Evolutionary conservation across 2,329 filamentous ascomycete species (phyloP), one percentile per base, ranked within the genome.

Genomic region (Epichloe bromicola): DNA sequence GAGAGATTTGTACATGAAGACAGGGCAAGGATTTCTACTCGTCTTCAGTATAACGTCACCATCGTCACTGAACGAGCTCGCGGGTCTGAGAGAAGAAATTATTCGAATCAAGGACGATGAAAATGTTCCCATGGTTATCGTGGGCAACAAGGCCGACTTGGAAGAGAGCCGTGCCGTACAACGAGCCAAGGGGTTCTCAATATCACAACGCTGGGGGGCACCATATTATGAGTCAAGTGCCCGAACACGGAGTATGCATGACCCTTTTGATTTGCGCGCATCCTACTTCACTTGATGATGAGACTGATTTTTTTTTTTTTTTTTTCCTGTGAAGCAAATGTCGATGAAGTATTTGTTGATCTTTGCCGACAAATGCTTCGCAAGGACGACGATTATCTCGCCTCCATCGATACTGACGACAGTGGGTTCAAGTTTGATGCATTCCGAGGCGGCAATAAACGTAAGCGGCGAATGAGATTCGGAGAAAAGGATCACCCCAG

Each of bases 221-320:
- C 89, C 89, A 0, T 95, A 95, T 66, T 95, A 95, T 63, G 89
- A 95, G 70, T 85, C 89, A 37, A 91, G 86, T 56, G 89, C 89
- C 48, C 76, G 89, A 56, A 82, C 86, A 59, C 76, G 84, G 61
- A 86, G 63, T 86, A 64, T 42, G 47, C 23, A 33, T 8, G 14
- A 6, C 20, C 33, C 12, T 12, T 12, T 43, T 10, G 19, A 23
- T 5, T 6, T 33, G 8, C 17, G 15, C 38, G 10, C 11, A 6
- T 20, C 40, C 40, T 11, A 6, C 19, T 12, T 42, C 40, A 20
- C 12, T 4, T 40, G 38, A 30, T 10, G 39, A 39, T 19, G n/a
- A 44, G 11, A 23, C 37, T 40, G 36, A 34, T 30, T n/a, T 15
- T 5, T 10, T 10, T 5, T 2, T 20, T 3, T 3, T 7, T 4